These are phyloP conservation scores for Sclerotinia minor DNA, from an alignment of 2,329 filamentous ascomycete genomes.

Conservation along the genomic window DNA sequence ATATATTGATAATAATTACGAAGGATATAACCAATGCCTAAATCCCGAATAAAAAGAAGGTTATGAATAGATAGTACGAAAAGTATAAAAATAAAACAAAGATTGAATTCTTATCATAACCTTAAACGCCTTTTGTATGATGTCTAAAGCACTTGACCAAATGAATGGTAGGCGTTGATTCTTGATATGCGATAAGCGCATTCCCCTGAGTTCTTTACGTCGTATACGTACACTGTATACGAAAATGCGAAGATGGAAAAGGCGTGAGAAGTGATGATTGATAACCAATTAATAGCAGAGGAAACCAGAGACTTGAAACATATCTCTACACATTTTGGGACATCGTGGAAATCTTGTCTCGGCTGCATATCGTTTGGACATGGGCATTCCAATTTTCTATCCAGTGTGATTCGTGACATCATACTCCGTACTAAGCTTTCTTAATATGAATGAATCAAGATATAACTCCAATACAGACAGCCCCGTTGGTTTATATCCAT, in stretches of 20 bases:
- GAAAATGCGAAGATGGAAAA: not conserved
- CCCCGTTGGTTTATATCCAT: not conserved
- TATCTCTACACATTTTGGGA: not conserved
- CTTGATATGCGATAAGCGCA: slow-evolving; percentile 1
- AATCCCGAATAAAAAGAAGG: not conserved
- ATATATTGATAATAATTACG: not conserved
- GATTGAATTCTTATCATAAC: not conserved
- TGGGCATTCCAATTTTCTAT: not conserved
- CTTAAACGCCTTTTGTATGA: not conserved
- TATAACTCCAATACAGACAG: too few species aligned
- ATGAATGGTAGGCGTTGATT: not conserved
- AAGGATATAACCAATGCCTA: too few species aligned
- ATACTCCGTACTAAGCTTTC: not conserved
- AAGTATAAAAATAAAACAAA: not conserved
- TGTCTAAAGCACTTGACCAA: not conserved
- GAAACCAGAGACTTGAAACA: not conserved
- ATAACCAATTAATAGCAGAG: not conserved
- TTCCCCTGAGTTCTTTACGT: not conserved
- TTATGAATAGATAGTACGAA: not conserved
- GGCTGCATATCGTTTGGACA: not conserved
- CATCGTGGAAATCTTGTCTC: slow-evolving; percentile 2
- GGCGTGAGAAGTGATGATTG: not conserved
- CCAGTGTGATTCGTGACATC: slow-evolving; percentile 3
- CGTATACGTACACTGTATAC: too few species aligned
- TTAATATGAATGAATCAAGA: not conserved